Conservation (phyloP, 208 protist species). For the Acanthamoeba culbertsoni region DNA sequence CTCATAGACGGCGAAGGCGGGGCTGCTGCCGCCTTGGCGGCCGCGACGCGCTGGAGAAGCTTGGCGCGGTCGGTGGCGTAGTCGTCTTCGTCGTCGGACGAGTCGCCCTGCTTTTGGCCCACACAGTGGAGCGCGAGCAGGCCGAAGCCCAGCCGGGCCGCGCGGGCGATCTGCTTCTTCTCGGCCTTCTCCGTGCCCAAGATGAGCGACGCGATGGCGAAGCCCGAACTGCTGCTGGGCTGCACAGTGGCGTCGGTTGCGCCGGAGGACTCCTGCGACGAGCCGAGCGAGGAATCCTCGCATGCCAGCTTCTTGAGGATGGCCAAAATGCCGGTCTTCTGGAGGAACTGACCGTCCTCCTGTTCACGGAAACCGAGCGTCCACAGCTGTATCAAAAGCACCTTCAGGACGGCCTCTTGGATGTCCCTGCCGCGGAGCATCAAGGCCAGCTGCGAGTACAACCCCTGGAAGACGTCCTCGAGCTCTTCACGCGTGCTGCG, state of each 20-base stretch:
- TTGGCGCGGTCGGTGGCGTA: not conserved
- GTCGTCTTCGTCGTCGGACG: too few species aligned
- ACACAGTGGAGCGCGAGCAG: not conserved
- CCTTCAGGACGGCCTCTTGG: not conserved
- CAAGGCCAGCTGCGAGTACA: not conserved
- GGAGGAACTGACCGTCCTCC: not conserved
- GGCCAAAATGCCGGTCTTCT: not conserved
- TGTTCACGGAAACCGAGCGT: not conserved
- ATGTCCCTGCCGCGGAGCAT: not conserved
- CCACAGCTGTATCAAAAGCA: conserved; percentile 38
- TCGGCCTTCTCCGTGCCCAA: not conserved
- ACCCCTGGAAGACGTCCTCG: not conserved
- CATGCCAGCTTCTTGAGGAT: not conserved
- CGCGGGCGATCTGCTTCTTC: not conserved
- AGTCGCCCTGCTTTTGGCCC: not conserved
- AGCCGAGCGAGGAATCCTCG: not conserved
- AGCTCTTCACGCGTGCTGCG: not conserved
- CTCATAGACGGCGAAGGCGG: not conserved
- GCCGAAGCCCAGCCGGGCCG: not conserved
- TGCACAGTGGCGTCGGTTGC: not conserved
- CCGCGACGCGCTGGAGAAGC: not conserved
- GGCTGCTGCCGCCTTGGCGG: not conserved
- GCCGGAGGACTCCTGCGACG: not conserved
- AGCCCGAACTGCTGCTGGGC: not conserved
- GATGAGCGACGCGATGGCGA: not conserved